Conservation (phyloP, 2,329 filamentous ascomycete genomes). For the Pseudogymnoascus sp. region DNA sequence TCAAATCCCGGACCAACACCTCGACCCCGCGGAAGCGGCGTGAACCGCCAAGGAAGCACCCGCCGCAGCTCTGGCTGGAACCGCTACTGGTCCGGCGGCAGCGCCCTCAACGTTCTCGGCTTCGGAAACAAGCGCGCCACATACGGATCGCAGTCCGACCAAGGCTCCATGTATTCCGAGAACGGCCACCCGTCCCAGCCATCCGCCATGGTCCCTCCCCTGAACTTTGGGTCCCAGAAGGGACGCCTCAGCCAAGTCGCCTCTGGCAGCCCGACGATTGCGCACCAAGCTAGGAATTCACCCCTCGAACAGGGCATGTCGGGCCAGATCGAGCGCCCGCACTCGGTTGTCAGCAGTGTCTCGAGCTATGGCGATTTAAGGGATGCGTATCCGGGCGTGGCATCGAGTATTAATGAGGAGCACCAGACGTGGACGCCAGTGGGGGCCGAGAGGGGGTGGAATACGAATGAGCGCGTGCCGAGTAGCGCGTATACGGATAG, state of each 20-base stretch:
- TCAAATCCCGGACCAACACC: slow-evolving; percentile 24
- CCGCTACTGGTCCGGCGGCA: slow-evolving; percentile 67
- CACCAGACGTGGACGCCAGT: slow-evolving; percentile 34
- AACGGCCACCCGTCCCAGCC: slow-evolving; percentile 39
- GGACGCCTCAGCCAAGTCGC: slow-evolving; percentile 58
- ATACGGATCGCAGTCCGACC: slow-evolving; percentile 40
- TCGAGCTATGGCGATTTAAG: slow-evolving; percentile 24
- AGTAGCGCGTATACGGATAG: slow-evolving; percentile 44
- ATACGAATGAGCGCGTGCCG: slow-evolving; percentile 43
- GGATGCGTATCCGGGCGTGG: slow-evolving; percentile 54
- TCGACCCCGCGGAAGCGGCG: slow-evolving; percentile 16
- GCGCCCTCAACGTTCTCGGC: slow-evolving; percentile 56
- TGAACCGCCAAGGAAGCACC: slow-evolving; percentile 24
- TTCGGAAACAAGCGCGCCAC: slow-evolving; percentile 40
- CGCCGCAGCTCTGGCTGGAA: slow-evolving; percentile 68
- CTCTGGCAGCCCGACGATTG: slow-evolving; percentile 61
- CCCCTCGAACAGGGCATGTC: slow-evolving; percentile 49
- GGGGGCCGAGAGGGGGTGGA: slow-evolving; percentile 22
- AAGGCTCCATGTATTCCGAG: slow-evolving; percentile 46
- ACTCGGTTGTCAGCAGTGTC: slow-evolving; percentile 31
- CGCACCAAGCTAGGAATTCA: slow-evolving; percentile 45
- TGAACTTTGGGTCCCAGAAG: slow-evolving; percentile 48
- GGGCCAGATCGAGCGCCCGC: slow-evolving; percentile 51
- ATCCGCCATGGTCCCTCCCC: slow-evolving; percentile 61
- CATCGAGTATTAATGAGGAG: slow-evolving; percentile 47